Evolutionary conservation across 2,329 filamentous ascomycete genomes (phyloP).

Genomic region (Didymella segeticola): DNA sequence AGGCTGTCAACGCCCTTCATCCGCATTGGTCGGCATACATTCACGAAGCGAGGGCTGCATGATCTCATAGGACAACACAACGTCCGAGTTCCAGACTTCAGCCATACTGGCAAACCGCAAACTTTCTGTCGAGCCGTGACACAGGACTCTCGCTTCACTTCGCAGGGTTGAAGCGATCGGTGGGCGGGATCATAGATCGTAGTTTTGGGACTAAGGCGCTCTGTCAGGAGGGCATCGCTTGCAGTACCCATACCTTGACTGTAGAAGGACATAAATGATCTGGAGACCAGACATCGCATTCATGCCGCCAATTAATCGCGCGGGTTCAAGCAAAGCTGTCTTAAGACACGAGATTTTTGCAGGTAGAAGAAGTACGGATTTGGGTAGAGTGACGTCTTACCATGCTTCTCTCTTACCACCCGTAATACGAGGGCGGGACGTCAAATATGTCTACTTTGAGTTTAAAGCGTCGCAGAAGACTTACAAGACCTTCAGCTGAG

Average conservation of each 20-base stretch:
- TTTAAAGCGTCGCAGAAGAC: neutral
- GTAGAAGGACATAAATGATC: too few relatives aligned
- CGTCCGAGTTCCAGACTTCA: neutral
- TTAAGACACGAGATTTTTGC: too few relatives aligned
- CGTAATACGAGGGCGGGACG: neutral
- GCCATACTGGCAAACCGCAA: neutral
- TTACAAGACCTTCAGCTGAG: neutral
- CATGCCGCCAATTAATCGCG: too few relatives aligned
- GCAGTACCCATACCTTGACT: too few relatives aligned
- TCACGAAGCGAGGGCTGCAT: constrained; percentile 10
- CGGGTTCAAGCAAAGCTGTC: too few relatives aligned
- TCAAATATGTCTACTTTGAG: neutral
- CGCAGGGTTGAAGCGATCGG: neutral
- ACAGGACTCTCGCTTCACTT: neutral
- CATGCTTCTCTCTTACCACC: neutral
- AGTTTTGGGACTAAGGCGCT: too few relatives aligned
- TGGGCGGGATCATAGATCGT: too few relatives aligned
- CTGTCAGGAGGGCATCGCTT: too few relatives aligned
- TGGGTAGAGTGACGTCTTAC: too few relatives aligned
- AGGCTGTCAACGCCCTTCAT: constrained; percentile 8
- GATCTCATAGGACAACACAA: neutral
- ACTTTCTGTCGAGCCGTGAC: neutral
- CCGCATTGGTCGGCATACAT: constrained; percentile 3
- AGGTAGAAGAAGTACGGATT: too few relatives aligned
- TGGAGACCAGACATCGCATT: too few relatives aligned